Evolutionary conservation across 2,329 filamentous ascomycete genomes (phyloP).

Genomic region (Phaeosphaeria sp.): DNA sequence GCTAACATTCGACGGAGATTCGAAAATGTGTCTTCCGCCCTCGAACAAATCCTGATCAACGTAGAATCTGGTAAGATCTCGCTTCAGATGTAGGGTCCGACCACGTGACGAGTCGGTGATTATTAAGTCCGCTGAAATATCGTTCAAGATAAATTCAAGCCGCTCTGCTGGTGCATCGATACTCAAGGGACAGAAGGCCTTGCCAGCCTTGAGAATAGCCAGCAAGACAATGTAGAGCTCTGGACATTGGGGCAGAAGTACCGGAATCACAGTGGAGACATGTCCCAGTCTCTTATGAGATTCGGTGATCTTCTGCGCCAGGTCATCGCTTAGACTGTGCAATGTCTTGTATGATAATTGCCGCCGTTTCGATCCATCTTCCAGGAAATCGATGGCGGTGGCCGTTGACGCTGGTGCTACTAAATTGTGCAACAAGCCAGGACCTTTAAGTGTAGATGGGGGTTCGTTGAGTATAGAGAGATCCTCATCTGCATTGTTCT

Average conservation of each 20-base stretch:
- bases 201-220: constrained; percentile 80
- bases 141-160: constrained; percentile 78
- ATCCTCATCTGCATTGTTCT: background rate
- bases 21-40: constrained; percentile 22
- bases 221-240: constrained; percentile 79
- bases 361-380: constrained; percentile 53
- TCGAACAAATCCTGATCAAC: constrained; percentile 48
- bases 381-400: constrained; percentile 69
- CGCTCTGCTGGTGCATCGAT: constrained; percentile 79
- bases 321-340: constrained; percentile 61
- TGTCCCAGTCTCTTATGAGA: constrained; percentile 35
- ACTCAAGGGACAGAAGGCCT: constrained; percentile 84
- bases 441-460: constrained; percentile 61
- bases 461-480: constrained; percentile 62
- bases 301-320: constrained; percentile 55
- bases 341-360: constrained; percentile 68
- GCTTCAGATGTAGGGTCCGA: constrained; percentile 45
- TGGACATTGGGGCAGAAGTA: constrained; percentile 78
- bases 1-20: constrained; percentile 19
- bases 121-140: constrained; percentile 73
- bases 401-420: constrained; percentile 54
- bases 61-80: constrained; percentile 47
- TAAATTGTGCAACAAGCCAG: constrained; percentile 67
- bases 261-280: constrained; percentile 65
- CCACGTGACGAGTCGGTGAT: constrained; percentile 65